Evolutionary conservation across 768 basidiomycete genomes (phyloP), one percentile per base, ranked within the genome.

Genomic region (Tricholoma saponaceum): DNA sequence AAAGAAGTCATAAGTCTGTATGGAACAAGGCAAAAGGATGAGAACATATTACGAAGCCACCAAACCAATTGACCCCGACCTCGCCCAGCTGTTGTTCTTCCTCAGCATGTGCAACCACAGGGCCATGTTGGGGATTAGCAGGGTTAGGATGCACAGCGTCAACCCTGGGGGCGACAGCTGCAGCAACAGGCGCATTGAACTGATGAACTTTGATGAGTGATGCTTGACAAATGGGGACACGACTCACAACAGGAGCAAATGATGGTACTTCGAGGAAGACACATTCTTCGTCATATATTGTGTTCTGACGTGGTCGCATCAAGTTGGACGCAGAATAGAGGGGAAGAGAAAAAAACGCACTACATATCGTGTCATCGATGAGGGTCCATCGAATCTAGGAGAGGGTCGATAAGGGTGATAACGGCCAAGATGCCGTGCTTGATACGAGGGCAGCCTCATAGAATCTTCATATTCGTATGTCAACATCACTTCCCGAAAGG

Each of bases 201-300:
- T 44, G 10, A 10, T 8, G 5, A 10, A 23, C 23, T 22, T 16
- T 23, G 23, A 10, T 44, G 22, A 9, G 22, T 13, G 43, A 23
- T 22, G 22, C 22, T 18, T 44, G 10, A 1, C 22, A 22, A 13
- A 7, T 23, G 22, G 10, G 9, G 20, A 44, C 10, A 10, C 8
- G 22, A 43, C n/a, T n/a, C n/a, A n/a, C n/a, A n/a, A 10, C 43
- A 23, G 26, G 43, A 53, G 49, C 56, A 2, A 30, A 5, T n/a
- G n/a, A 67, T 65, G 23, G 65, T n/a, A n/a, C 67, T 13, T 58
- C 60, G 2, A 71, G 50, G 4, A 51, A 18, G 13, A 65, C 47
- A 2, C 52, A 51, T 30, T 62, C 62, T 3, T 69, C 67, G 43
- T 71, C 68, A 22, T 59, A 69, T n/a, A 69, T 60, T 1, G 70